phyloP scores from a whole-genome alignment of 441 rosid genomes.

The Pelargonium fulgidum region DNA sequence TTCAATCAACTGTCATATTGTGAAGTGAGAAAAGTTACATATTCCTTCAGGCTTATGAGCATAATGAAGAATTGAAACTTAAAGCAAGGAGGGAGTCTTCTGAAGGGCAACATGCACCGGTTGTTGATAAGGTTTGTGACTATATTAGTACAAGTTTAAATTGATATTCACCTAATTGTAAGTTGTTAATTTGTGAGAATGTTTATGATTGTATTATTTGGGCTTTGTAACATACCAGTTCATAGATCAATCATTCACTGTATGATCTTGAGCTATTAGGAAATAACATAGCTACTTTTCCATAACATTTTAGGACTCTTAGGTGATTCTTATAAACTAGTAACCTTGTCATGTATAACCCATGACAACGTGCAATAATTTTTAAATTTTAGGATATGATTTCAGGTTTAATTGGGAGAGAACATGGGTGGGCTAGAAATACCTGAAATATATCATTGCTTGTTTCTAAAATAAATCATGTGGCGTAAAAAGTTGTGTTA shows the following conservation, averaged over 20 bases:
- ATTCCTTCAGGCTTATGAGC: constrained; percentile 52
- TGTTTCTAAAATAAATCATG: no score
- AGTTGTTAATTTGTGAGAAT: not conserved
- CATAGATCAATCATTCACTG: not conserved
- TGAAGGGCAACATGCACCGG: constrained; percentile 52
- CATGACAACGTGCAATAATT: not conserved
- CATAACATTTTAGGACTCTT: no score
- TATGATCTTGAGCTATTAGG: not conserved
- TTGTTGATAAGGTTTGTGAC: constrained; percentile 62
- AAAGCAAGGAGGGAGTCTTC: constrained; percentile 63
- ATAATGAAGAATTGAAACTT: constrained; percentile 65
- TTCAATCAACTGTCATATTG: not conserved
- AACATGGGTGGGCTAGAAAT: not conserved
- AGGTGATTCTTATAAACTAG: not conserved
- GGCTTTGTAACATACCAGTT: not conserved
- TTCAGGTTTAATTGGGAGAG: not conserved
- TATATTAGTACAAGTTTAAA: not conserved
- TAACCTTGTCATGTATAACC: not conserved
- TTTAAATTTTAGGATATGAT: not conserved
- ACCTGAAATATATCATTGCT: no score
- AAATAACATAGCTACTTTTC: not conserved
- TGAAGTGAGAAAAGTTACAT: not conserved
- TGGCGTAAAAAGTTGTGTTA: no score
- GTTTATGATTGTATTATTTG: not conserved
- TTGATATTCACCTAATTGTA: not conserved